Evolutionary conservation across 108 stramenopile genomes (phyloP), one percentile per base, ranked within the genome.

Genomic region (Pseudonitzschia pungens): DNA sequence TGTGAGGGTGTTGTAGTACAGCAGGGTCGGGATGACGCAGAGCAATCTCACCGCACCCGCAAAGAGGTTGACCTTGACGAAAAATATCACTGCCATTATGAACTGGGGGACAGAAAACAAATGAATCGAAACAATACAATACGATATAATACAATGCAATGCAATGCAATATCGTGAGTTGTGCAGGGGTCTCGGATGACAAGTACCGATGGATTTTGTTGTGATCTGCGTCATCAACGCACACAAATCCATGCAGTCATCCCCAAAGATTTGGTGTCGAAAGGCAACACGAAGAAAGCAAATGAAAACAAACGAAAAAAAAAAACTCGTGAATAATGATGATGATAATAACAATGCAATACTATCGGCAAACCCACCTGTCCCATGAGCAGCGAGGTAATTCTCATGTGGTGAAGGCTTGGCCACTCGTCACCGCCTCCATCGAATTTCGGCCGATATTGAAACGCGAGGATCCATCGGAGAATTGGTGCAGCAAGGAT

Each of bases 391-490:
- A 93, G 60, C 16, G 81, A 68, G 26, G 80, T 78, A 14, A 96
- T 77, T 40, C 86, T 66, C 54, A 92, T 80, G 51, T 92, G 90
- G 42, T 84, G 89, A 6, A 96, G 78, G 33, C 88, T 88, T 12
- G 92, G 90, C 91, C 91, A 96, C 6, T 88, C 78, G 28, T 83
- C 67, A 21, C 76, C 76, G 7, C 76, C 76, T 10, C 76, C 65
- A 33, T 77, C 76, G 28, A 70, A 71, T 22, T 63, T 87, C 10
- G 92, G 95, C 43, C 95, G 83, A 70, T 96, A 93, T 67, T 88
- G 68, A 69, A 88, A 92, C 32, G 93, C 81, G 36, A 85, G 77
- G 33, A 89, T 81, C 62, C 95, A 75, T 41, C 91, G 77, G 58
- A 90, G 79, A 56, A 93, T 70, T 14, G 92, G 87, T 27, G 69